A percentile compares a stretch with the other conserved stretches of the same genome.
phyloP scores from a whole-genome alignment of 2,329 filamentous ascomycete genomes.

The Endoconidiophora polonica region DNA sequence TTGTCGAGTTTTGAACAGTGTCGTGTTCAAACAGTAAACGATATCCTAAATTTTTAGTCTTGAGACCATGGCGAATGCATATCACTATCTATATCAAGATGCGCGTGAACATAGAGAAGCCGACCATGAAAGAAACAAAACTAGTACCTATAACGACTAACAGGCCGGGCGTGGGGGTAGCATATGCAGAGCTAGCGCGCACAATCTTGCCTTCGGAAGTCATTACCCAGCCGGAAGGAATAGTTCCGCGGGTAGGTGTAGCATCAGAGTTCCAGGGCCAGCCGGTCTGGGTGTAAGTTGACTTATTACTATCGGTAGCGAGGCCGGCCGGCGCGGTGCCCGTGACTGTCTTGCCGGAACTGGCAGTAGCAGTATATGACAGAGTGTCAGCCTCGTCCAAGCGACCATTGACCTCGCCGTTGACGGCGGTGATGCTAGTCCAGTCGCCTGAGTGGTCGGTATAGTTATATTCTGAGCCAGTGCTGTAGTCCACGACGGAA shows the following conservation, averaged over 20 bases:
- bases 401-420: slow-evolving; percentile 57
- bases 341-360: slow-evolving; percentile 46
- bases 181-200: slow-evolving; percentile 47
- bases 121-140: neutral
- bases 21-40: too few species aligned
- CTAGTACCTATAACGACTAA: slow-evolving; percentile 16
- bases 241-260: slow-evolving; percentile 34
- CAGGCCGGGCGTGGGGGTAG: slow-evolving; percentile 15
- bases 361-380: slow-evolving; percentile 29
- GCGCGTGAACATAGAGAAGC: neutral
- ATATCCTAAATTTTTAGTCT: too few species aligned
- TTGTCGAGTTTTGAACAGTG: too few species aligned
- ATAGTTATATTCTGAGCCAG: slow-evolving; percentile 71
- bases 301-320: slow-evolving; percentile 36
- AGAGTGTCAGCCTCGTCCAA: slow-evolving; percentile 35
- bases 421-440: slow-evolving; percentile 67
- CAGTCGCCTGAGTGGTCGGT: slow-evolving; percentile 61
- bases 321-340: slow-evolving; percentile 57
- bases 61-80: neutral
- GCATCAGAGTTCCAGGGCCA: slow-evolving; percentile 51
- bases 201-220: slow-evolving; percentile 64
- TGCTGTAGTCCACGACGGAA: slow-evolving; percentile 78
- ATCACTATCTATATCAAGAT: neutral
- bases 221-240: slow-evolving; percentile 71
- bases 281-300: slow-evolving; percentile 38